Conservation (phyloP, 2,329 filamentous ascomycete species). For the Phaeosphaeria sp. region DNA sequence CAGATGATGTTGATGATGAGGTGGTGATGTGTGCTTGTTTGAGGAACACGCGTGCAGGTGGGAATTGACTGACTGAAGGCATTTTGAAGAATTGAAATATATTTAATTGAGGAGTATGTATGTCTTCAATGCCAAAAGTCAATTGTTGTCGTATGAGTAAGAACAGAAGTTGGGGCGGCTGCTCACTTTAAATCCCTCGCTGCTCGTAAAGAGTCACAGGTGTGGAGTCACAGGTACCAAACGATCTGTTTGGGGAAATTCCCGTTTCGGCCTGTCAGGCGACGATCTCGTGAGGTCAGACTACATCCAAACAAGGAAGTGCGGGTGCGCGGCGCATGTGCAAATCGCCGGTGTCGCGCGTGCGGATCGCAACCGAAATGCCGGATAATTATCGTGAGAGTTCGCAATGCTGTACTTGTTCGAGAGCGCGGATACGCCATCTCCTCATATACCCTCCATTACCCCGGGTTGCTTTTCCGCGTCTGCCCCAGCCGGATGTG, state of each 20-base stretch:
- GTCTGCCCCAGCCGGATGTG: neutral
- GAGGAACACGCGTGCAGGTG: conserved; percentile 40
- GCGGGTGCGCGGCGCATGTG: neutral
- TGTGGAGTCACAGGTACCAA: conserved; percentile 10
- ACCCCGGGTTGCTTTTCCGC: conserved; percentile 15
- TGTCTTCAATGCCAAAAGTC: neutral
- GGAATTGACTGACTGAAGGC: conserved; percentile 43
- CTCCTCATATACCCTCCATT: conserved; percentile 9
- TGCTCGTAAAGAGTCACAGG: conserved; percentile 10
- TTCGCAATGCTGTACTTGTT: neutral
- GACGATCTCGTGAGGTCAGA: conserved; percentile 16
- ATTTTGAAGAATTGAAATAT: conserved; percentile 17
- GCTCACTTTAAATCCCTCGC: conserved; percentile 8
- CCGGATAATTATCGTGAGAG: conserved; percentile 14
- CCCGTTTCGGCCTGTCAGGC: conserved; percentile 17
- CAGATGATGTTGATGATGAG: conserved; percentile 6
- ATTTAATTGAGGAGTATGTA: neutral
- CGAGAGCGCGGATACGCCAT: neutral
- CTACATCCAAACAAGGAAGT: neutral
- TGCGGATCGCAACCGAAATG: conserved; percentile 12
- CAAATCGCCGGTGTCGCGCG: conserved; percentile 6
- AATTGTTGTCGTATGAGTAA: neutral
- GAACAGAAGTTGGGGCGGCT: neutral
- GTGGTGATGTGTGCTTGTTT: conserved; percentile 17
- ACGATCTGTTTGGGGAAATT: conserved; percentile 3